A percentile compares a stretch with the other conserved stretches of the same genome.
phyloP scores from a whole-genome alignment of 805 yeast genomes.

The Yamadazyma scolyti region DNA sequence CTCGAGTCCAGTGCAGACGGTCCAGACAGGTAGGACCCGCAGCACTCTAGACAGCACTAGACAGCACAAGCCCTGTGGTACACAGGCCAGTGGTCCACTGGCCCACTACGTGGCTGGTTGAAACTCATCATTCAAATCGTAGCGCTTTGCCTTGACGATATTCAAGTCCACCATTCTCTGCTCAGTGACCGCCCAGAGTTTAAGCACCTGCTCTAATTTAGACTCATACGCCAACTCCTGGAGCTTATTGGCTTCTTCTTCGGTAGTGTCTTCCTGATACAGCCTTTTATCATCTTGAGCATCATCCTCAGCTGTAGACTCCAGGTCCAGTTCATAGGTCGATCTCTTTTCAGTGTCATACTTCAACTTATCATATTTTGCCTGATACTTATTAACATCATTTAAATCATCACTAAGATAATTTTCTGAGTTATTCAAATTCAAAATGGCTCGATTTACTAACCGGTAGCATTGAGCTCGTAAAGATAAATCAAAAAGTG shows the following conservation, averaged over 20 bases:
- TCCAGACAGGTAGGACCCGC: no score
- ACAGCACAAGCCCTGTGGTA: no score
- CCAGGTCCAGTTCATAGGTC: not conserved
- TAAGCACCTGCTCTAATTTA: constrained; percentile 50
- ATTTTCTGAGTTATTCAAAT: constrained; percentile 18
- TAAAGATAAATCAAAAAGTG: constrained; percentile 55
- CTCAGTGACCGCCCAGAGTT: constrained; percentile 65
- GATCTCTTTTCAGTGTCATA: not conserved
- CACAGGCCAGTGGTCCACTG: no score
- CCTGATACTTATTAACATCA: constrained; percentile 17
- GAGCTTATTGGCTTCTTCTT: constrained; percentile 19
- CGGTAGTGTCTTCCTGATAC: constrained; percentile 10
- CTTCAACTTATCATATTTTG: constrained; percentile 7
- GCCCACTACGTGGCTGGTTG: not conserved
- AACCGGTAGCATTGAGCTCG: constrained; percentile 64
- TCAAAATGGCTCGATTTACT: constrained; percentile 65
- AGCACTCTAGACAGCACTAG: no score
- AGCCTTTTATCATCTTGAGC: not conserved
- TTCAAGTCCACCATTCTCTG: constrained; percentile 41
- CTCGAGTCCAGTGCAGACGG: no score
- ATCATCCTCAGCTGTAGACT: not conserved
- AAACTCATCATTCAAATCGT: constrained; percentile 13
- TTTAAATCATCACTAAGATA: constrained; percentile 17
- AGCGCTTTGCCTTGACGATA: constrained; percentile 22
- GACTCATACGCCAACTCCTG: constrained; percentile 30